Conservation (phyloP, 257 asterid genomes). For the Ocimum tenuiflorum region DNA sequence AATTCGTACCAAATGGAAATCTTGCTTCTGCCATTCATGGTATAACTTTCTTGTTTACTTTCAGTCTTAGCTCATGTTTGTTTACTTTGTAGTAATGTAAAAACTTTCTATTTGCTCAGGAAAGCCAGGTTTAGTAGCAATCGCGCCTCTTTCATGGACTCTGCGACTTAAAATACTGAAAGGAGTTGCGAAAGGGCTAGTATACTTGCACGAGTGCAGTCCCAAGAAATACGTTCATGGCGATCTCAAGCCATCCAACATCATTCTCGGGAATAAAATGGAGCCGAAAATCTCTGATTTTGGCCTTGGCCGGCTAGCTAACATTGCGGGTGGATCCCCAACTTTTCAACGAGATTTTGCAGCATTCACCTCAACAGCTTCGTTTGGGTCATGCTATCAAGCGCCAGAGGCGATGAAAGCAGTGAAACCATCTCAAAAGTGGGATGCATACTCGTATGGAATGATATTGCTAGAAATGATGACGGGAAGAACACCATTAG, state of each 20-base stretch:
- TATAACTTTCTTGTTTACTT: slow-evolving; percentile 18
- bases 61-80: background rate
- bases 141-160: slow-evolving; percentile 68
- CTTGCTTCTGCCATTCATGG: slow-evolving; percentile 78
- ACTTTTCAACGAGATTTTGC: slow-evolving; percentile 46
- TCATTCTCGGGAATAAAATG: slow-evolving; percentile 69
- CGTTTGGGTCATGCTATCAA: slow-evolving; percentile 53
- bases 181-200: slow-evolving; percentile 78
- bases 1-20: slow-evolving; percentile 72
- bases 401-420: slow-evolving; percentile 76
- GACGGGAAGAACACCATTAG: slow-evolving; percentile 56
- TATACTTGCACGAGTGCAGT: slow-evolving; percentile 75
- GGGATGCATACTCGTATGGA: slow-evolving; percentile 87
- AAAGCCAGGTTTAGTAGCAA: slow-evolving; percentile 60
- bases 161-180: slow-evolving; percentile 60
- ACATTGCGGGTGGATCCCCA: slow-evolving; percentile 76
- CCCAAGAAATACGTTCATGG: slow-evolving; percentile 95
- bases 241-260: slow-evolving; percentile 80
- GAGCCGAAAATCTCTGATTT: slow-evolving; percentile 82
- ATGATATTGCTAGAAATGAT: slow-evolving; percentile 71
- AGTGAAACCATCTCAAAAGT: slow-evolving; percentile 86
- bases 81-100: background rate
- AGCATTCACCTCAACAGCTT: slow-evolving; percentile 42
- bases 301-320: slow-evolving; percentile 86
- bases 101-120: slow-evolving; percentile 31